Conservation (phyloP, 768 basidiomycete species). For the Cyathus striatus region DNA sequence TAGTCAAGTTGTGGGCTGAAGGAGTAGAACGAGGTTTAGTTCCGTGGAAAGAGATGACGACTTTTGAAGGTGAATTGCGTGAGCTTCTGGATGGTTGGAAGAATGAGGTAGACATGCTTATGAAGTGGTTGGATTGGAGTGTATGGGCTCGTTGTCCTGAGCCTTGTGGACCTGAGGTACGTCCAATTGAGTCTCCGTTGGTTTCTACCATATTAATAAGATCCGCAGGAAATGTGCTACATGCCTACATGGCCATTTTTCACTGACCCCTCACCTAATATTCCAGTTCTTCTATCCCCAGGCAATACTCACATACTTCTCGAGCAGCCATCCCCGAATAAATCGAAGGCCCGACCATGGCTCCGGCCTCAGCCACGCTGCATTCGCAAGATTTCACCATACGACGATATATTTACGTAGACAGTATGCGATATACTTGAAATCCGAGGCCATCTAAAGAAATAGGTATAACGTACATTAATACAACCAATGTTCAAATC, state of each 20-base stretch:
- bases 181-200: constrained; percentile 13
- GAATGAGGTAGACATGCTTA: not conserved
- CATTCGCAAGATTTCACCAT: too few species aligned
- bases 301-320: too few species aligned
- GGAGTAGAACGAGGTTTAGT: not conserved
- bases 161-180: constrained; percentile 28
- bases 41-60: not conserved
- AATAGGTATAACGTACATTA: too few species aligned
- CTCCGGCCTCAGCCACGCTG: too few species aligned
- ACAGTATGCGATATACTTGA: too few species aligned
- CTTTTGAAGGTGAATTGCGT: not conserved
- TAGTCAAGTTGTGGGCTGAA: constrained; percentile 5
- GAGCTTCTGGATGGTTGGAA: not conserved
- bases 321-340: too few species aligned
- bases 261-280: too few species aligned
- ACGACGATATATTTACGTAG: too few species aligned
- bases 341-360: too few species aligned
- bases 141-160: constrained; percentile 2
- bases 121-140: constrained; percentile 5
- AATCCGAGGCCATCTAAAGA: too few species aligned
- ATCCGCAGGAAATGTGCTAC: constrained; percentile 37
- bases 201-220: not conserved
- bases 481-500: too few species aligned
- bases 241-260: constrained; percentile 40
- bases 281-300: too few species aligned